phyloP scores from a whole-genome alignment of 441 rosid genomes.

The Erysimum cheiri region DNA sequence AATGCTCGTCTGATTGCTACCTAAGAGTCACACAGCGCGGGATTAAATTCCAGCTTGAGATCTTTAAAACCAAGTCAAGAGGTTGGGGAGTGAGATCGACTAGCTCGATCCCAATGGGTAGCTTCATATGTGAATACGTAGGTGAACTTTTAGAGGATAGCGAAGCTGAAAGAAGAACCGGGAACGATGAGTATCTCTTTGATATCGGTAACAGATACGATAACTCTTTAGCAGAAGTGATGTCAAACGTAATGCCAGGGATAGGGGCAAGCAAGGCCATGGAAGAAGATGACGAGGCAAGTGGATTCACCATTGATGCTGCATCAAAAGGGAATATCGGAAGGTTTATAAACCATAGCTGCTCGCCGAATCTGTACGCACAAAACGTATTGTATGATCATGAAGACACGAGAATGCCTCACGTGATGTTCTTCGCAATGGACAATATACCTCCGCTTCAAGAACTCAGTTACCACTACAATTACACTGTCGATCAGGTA shows the following conservation, averaged over 20 bases:
- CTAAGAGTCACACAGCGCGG: constrained; percentile 85
- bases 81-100: constrained; percentile 98
- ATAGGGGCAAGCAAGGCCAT: constrained; percentile 46
- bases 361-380: constrained; percentile 92
- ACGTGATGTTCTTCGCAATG: constrained; percentile 83
- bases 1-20: constrained; percentile 76
- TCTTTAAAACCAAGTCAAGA: constrained; percentile 76
- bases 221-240: constrained; percentile 47
- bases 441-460: constrained; percentile 91
- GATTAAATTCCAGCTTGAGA: constrained; percentile 78
- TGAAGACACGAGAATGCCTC: constrained; percentile 77
- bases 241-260: constrained; percentile 53
- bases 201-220: constrained; percentile 75
- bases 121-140: constrained; percentile 86
- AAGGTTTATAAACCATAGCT: constrained; percentile 91
- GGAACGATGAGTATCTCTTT: constrained; percentile 83
- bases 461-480: constrained; percentile 85
- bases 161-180: constrained; percentile 77
- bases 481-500: constrained; percentile 71
- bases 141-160: constrained; percentile 86
- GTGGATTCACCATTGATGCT: constrained; percentile 89
- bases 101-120: constrained; percentile 77
- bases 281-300: constrained; percentile 47
- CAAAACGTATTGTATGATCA: constrained; percentile 89
- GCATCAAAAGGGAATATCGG: constrained; percentile 74